Percentiles rank a stretch among this genome's conserved stretches.
Conservation (phyloP, 768 basidiomycete species). For the Suillus spraguei region DNA sequence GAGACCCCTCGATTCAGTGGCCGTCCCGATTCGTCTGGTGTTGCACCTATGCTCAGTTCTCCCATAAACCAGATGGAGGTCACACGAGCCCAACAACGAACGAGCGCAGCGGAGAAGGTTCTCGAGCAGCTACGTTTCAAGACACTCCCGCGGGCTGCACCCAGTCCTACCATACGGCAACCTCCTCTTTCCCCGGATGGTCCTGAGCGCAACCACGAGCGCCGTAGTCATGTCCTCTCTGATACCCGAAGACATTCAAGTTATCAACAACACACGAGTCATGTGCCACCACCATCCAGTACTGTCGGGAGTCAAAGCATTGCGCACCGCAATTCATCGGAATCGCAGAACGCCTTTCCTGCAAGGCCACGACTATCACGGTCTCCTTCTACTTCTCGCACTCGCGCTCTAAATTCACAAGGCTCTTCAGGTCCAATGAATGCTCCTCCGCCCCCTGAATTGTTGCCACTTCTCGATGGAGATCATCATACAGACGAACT, state of each 20-base stretch:
- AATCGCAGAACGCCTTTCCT: not conserved
- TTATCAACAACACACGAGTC: conserved; percentile 19
- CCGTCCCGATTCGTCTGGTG: conserved; percentile 24
- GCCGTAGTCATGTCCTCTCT: conserved; percentile 30
- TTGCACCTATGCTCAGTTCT: conserved; percentile 28
- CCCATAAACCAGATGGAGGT: conserved; percentile 38
- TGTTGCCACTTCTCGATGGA: conserved; percentile 74
- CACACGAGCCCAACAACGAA: conserved; percentile 41
- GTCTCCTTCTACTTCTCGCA: conserved; percentile 58
- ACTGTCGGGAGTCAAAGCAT: conserved; percentile 16
- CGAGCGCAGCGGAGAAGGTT: conserved; percentile 70
- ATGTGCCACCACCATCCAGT: conserved; percentile 17
- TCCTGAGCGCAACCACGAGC: conserved; percentile 17
- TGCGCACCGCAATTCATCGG: not conserved
- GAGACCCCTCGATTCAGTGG: conserved; percentile 24
- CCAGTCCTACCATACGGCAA: conserved; percentile 17
- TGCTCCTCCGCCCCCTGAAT: conserved; percentile 47
- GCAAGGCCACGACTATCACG: conserved; percentile 46
- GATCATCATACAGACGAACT: conserved; percentile 93
- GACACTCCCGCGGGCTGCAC: conserved; percentile 51
- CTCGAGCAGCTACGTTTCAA: conserved; percentile 64
- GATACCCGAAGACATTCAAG: conserved; percentile 29
- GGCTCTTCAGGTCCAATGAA: conserved; percentile 25
- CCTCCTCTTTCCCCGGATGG: conserved; percentile 26
- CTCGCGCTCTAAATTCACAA: conserved; percentile 27